Percentiles rank a stretch among this genome's conserved stretches.
Conservation (phyloP, 176 grass and related monocot species). For the Pharus latifolius region DNA sequence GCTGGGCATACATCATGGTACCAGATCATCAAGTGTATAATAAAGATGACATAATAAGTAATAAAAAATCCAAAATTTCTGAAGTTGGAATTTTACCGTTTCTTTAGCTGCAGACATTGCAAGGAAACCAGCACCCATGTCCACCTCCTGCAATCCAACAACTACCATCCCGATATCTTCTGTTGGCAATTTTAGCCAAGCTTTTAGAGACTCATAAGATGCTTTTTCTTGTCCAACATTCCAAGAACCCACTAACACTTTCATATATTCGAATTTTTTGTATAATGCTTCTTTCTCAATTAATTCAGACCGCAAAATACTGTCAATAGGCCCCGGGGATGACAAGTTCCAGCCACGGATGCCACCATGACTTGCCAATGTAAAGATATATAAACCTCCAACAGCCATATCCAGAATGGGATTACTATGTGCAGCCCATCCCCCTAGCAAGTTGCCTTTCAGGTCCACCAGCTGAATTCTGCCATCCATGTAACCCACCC, state of each 20-base stretch:
- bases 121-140: slow-evolving; percentile 90
- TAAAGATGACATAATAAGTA: not conserved
- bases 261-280: slow-evolving; percentile 46
- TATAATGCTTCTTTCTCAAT: slow-evolving; percentile 36
- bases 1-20: not conserved
- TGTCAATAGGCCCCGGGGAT: slow-evolving; percentile 63
- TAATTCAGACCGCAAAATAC: slow-evolving; percentile 39
- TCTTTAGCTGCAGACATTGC: slow-evolving; percentile 79
- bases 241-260: slow-evolving; percentile 68
- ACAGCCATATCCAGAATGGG: slow-evolving; percentile 58
- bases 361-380: slow-evolving; percentile 65
- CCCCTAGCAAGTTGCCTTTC: slow-evolving; percentile 53
- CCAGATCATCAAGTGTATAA: not conserved
- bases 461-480: slow-evolving; percentile 56
- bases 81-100: slow-evolving; percentile 36
- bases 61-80: not conserved
- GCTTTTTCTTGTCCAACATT: slow-evolving; percentile 91
- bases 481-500: slow-evolving; percentile 74
- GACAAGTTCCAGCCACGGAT: slow-evolving; percentile 65
- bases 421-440: slow-evolving; percentile 60
- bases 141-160: slow-evolving; percentile 82
- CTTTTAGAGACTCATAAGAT: slow-evolving; percentile 47
- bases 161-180: slow-evolving; percentile 62
- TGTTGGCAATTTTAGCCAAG: slow-evolving; percentile 48
- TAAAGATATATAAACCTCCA: slow-evolving; percentile 70